Conservation (phyloP, 768 basidiomycete species). For the Lyophyllum atratum region DNA sequence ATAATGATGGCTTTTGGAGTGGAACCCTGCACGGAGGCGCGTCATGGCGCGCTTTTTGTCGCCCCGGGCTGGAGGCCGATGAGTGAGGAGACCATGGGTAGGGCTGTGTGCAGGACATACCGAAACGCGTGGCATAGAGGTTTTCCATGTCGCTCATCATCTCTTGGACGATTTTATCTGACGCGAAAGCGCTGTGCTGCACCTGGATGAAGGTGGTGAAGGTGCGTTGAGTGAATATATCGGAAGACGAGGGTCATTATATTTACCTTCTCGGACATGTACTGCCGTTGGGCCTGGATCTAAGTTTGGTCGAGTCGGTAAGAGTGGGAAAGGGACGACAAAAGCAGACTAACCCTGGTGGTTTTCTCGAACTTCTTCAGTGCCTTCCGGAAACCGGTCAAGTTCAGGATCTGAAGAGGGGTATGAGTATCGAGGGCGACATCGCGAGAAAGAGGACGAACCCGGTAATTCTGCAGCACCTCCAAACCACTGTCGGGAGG, state of each 20-base stretch:
- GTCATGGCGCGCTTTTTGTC: conserved; percentile 77
- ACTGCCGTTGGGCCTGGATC: conserved; percentile 73
- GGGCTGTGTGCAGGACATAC: conserved; percentile 37
- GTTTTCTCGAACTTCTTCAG: conserved; percentile 86
- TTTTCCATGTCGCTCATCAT: conserved; percentile 81
- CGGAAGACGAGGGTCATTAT: neutral
- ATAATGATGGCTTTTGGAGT: conserved; percentile 62
- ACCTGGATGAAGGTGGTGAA: conserved; percentile 52
- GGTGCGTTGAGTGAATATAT: neutral
- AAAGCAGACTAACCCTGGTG: conserved; percentile 50
- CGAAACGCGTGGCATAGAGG: conserved; percentile 72
- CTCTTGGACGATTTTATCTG: conserved; percentile 55
- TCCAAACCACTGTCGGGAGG: conserved; percentile 65
- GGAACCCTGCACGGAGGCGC: conserved; percentile 57
- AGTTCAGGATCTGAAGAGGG: conserved; percentile 67
- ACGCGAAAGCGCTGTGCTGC: conserved; percentile 67
- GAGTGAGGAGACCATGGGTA: neutral
- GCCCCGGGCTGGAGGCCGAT: conserved; percentile 49
- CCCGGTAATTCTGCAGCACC: conserved; percentile 86
- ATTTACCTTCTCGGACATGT: conserved; percentile 76
- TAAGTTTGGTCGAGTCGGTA: conserved; percentile 20
- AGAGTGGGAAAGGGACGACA: too few species aligned
- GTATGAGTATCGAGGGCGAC: neutral
- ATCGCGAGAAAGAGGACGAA: conserved; percentile 31
- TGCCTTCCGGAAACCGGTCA: conserved; percentile 87